A percentile compares a stretch with the other conserved stretches of the same genome.
Evolutionary conservation across 371 early-diverging fungal species (phyloP).

Genomic region (Batrachochytrium dendrobatidis): DNA sequence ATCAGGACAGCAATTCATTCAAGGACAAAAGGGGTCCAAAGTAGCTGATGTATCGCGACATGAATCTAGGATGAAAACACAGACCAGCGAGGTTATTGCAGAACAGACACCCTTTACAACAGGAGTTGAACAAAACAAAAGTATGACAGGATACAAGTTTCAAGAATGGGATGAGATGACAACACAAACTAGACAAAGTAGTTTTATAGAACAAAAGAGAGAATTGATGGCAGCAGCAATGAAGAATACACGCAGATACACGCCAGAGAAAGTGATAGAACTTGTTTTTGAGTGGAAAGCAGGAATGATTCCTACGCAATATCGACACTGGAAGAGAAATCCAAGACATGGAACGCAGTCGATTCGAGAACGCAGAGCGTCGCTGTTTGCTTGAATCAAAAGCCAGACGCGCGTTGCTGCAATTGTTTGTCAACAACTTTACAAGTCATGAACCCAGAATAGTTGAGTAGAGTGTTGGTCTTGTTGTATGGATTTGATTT

Average conservation of each 20-base stretch:
- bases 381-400: too few relatives aligned
- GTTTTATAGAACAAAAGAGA: background rate
- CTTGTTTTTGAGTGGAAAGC: background rate
- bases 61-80: background rate
- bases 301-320: background rate
- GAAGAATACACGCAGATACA: background rate
- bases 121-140: background rate
- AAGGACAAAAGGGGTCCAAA: background rate
- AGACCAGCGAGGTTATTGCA: background rate
- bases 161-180: background rate
- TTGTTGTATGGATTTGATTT: too few relatives aligned
- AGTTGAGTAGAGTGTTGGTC: too few relatives aligned
- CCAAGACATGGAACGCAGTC: too few relatives aligned
- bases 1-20: background rate
- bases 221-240: background rate
- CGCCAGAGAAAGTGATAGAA: slow-evolving; percentile 5
- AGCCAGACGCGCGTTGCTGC: too few relatives aligned
- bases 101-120: background rate
- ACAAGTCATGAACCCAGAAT: too few relatives aligned
- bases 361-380: too few relatives aligned
- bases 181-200: background rate
- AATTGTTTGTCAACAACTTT: too few relatives aligned
- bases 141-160: background rate
- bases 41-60: background rate
- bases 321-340: background rate